Percentiles rank a stretch among this genome's conserved stretches.
Conservation (phyloP, 139 green algal genomes). For the Diplosphaera chodatii region DNA sequence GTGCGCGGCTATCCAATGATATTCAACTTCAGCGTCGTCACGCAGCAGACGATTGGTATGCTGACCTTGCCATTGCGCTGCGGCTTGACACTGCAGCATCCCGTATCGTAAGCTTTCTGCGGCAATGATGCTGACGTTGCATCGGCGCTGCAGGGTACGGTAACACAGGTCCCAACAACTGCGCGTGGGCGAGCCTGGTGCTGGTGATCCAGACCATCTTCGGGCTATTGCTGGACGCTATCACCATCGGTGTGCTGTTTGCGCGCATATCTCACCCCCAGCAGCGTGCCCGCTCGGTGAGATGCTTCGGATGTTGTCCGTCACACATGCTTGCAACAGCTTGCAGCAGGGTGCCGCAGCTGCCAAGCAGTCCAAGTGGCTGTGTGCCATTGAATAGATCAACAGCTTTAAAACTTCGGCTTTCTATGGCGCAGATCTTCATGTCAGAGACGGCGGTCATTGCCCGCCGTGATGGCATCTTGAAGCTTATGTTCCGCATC, state of each 20-base stretch:
- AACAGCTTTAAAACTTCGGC: no score
- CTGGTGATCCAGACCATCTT: background rate
- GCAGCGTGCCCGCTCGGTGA: conserved; percentile 52
- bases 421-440: conserved; percentile 43
- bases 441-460: conserved; percentile 70
- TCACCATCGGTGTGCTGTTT: conserved; percentile 71
- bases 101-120: no score
- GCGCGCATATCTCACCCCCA: conserved; percentile 66
- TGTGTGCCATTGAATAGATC: no score
- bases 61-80: no score
- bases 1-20: background rate
- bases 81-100: no score
- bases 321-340: no score
- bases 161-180: background rate
- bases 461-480: conserved; percentile 61
- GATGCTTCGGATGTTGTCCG: no score
- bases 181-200: background rate
- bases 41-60: background rate
- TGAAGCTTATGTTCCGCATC: conserved; percentile 85
- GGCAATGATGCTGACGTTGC: no score
- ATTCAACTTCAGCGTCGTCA: background rate
- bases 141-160: background rate
- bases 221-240: conserved; percentile 55
- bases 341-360: no score
- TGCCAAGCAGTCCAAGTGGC: no score